Evolutionary conservation across 176 grass and related monocot genomes (phyloP), one percentile per base, ranked within the genome.

Genomic region (Poa pratensis): DNA sequence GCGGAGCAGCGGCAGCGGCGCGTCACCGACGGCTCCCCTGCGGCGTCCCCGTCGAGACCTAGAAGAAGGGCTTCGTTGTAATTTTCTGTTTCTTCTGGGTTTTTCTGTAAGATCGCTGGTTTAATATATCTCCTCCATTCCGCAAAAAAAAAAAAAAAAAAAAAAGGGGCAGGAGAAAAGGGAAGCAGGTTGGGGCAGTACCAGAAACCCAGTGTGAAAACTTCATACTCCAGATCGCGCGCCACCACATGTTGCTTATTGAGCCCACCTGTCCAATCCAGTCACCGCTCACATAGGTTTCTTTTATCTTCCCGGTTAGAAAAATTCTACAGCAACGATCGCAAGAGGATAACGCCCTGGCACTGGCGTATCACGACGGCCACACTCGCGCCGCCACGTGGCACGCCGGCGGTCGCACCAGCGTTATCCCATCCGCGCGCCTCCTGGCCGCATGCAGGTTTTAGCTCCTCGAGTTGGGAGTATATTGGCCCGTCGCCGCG

Each of bases 301-400:
- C 15, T 17, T 51, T 17, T 17, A 17, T 51, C 49, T 17, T 17
- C 14, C 49, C 15, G 14, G 27, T 65, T 30, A 65, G n/a, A 17
- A 65, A 65, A 65, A 65, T 65, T 65, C 14, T 65, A 65, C 62
- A 32, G 62, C 27, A 32, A 65, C 5, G 27, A 65, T 3, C 5
- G 6, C 73, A 15, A 28, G 51, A 77, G 50, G 92, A 94, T 94
- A 94, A 88, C 51, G 89, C 65, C 61, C 9, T 6, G 22, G 27
- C 69, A 49, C 86, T 19, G 35, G 18, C 67, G 73, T 87, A 94
- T 92, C 92, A 53, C 2, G 37, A 48, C 32, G 23, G 71, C 42
- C 70, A 49, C 70, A 73, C 13, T 5, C 1, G 12, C 24, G 12
- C 24, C 13, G 13, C 62, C 62, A 65, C 62, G 62, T 65, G 62